Base-by-base conservation (phyloP, 345 rosid species). In the Arabidopsis thaliana region DNA sequence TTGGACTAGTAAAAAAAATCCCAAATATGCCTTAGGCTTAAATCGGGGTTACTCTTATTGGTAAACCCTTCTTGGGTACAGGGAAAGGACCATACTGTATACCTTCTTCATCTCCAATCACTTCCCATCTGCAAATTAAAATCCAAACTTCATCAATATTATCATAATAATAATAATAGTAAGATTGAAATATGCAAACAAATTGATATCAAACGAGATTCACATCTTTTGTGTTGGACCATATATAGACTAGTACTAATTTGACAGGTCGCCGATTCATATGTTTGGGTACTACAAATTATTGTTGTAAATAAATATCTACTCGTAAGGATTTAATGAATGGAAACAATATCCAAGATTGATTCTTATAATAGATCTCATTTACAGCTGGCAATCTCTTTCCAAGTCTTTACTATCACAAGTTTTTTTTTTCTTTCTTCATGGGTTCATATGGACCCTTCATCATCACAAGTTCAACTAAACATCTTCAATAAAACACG, bases 21-120 rank as follows among this genome's bases (percentile, higher is more conserved):
- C 65, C 49, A 64, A 62, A 33, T 34, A 33, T 41, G 73, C 72
- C 78, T 64, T 78, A 40, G 66, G 75, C 56, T 72, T 23, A 58
- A n/a, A 78, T 82, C 0, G 78, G 85, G 25, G 45, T 77, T 5
- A 91, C 87, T 72, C 79, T 84, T 63, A 94, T 77, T 28, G 97
- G 96, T 66, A 91, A 82, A n/a, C 98, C 98, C 24, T 68, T 82
- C 76, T 83, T 89, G 55, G 98, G 97, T 10, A 94, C 95, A 0
- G 97, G 98, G 68, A 94, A 94, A 53, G 98, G 98, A 12, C 89
- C 95, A 73, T 94, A 94, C 40, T 91, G 97, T 69, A 94, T 88
- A 13, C 91, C 98, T 75, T 88, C 90, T 1, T 84, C 88, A 2
- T 78, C 85, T 80, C 90, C 95, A 49, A 81, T 71, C 36, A 83